These are phyloP conservation scores for Metarhizium guizhouense DNA, from an alignment of 2,329 filamentous ascomycete genomes.

Conservation along the genomic window DNA sequence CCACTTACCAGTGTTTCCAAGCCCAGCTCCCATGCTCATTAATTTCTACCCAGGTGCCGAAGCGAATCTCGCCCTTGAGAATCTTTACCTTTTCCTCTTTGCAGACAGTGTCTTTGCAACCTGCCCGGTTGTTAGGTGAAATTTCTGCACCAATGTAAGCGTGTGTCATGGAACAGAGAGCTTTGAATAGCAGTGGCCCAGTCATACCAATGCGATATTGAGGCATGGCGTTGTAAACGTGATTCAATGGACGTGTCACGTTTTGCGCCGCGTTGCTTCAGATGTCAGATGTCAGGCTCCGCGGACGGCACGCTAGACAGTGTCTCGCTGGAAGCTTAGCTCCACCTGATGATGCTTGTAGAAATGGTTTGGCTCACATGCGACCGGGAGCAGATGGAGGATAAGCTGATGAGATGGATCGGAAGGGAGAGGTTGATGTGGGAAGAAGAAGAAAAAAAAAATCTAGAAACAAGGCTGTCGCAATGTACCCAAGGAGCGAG, in stretches of 20 bases:
- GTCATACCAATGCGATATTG: slow-evolving; percentile 38
- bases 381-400: neutral
- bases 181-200: neutral
- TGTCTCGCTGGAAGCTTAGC: neutral
- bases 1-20: slow-evolving; percentile 78
- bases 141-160: slow-evolving; percentile 48
- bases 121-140: slow-evolving; percentile 61
- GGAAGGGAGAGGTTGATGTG: slow-evolving; percentile 4
- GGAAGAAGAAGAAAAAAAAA: slow-evolving; percentile 9
- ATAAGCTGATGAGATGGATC: slow-evolving; percentile 8
- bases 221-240: slow-evolving; percentile 27
- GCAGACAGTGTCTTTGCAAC: slow-evolving; percentile 65
- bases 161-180: neutral
- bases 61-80: slow-evolving; percentile 66
- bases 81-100: slow-evolving; percentile 64
- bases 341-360: neutral
- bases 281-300: no score
- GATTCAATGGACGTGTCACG: neutral
- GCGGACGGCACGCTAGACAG: neutral
- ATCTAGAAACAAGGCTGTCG: slow-evolving; percentile 6
- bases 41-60: slow-evolving; percentile 64
- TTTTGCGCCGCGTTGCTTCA: neutral
- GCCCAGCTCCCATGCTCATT: slow-evolving; percentile 54
- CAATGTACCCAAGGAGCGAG: neutral
- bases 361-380: no score